Evolutionary conservation across 495 filamentous ascomycete species (phyloP), one percentile per base, ranked within the genome.

Genomic region (Penicillium diatomitis): DNA sequence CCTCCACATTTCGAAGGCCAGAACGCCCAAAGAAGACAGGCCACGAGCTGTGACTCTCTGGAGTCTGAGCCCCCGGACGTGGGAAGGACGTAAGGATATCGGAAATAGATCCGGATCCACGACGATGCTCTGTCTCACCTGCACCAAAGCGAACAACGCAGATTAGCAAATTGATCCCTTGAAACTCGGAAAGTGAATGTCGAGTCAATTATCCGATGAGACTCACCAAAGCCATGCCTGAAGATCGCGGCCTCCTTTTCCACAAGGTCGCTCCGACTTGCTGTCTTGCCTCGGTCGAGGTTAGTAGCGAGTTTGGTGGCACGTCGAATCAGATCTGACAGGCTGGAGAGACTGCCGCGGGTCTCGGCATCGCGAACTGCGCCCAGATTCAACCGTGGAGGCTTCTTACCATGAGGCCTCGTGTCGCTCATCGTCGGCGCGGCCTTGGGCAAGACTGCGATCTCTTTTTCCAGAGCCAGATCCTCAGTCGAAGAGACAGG

Each of bases 51-150:
- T 55, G 66, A 38, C 50, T 59, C 27, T 63, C 75, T 12, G 79
- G 80, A 5, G 76, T 82, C 6, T 74, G 73, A 5, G 81, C 72
- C 4, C 78, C 81, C 4, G 92, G 90, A 8, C 90, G 85, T 8
- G 92, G 92, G 50, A 98, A 98, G 9, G 89, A 87, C 8, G 87
- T 85, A 5, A 98, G 75, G 61, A 96, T 96, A 58, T 95, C 90
- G 10, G 88, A 90, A 38, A 98, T 73, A 55, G 90, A 78, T 66
- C 77, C 79, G 3, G 76, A 79, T n/a, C 65, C 60, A 39, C 66
- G 56, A n/a, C 44, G 53, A 38, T 74, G 64, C 34, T 50, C 7
- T 20, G 32, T 10, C 10, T 38, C 41, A 33, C 41, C 41, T 44
- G 31, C 10, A 34, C 2, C 20, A 20, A 20, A 20, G 20, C 20